Percentiles rank a stretch among this genome's conserved stretches.
These are phyloP conservation scores for Acanthamoeba quina DNA, from an alignment of 208 protist genomes.

Conservation along the genomic window DNA sequence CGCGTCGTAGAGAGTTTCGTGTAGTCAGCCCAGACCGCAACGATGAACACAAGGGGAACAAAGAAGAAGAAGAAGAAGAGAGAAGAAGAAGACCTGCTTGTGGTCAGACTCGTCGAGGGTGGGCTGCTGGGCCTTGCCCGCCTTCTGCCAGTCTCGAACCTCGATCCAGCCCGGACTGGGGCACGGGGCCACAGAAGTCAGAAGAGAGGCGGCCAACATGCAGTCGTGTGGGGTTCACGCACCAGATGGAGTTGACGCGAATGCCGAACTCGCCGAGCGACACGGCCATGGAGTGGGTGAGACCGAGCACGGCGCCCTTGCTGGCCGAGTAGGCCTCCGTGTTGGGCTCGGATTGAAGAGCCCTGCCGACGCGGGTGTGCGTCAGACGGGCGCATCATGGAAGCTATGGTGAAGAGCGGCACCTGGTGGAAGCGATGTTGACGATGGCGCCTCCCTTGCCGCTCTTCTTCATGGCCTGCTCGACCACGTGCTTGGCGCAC, in stretches of 20 bases:
- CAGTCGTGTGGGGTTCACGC: too few relatives aligned
- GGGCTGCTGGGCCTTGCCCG: neutral
- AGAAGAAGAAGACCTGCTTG: conserved; percentile 39
- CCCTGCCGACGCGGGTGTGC: neutral
- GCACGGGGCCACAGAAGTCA: neutral
- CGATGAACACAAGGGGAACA: too few relatives aligned
- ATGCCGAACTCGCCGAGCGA: conserved; percentile 44
- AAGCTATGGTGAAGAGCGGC: neutral
- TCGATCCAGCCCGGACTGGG: conserved; percentile 50
- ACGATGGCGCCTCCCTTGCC: conserved; percentile 60
- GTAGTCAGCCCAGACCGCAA: too few relatives aligned
- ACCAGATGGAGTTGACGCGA: conserved; percentile 69
- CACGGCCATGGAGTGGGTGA: conserved; percentile 54
- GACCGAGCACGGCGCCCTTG: conserved; percentile 33
- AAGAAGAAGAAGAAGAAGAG: neutral
- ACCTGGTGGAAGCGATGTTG: conserved; percentile 62
- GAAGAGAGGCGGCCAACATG: neutral
- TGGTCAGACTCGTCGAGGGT: conserved; percentile 51
- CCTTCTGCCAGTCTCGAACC: conserved; percentile 40
- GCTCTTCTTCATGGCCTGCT: conserved; percentile 48
- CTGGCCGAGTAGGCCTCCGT: conserved; percentile 67
- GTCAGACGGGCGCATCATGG: neutral
- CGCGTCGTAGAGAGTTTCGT: neutral
- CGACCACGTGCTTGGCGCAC: neutral
- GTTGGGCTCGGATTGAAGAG: conserved; percentile 37